Evolutionary conservation across 768 basidiomycete species (phyloP), one percentile per base, ranked within the genome.

Genomic region (Glaciozyma martinii): DNA sequence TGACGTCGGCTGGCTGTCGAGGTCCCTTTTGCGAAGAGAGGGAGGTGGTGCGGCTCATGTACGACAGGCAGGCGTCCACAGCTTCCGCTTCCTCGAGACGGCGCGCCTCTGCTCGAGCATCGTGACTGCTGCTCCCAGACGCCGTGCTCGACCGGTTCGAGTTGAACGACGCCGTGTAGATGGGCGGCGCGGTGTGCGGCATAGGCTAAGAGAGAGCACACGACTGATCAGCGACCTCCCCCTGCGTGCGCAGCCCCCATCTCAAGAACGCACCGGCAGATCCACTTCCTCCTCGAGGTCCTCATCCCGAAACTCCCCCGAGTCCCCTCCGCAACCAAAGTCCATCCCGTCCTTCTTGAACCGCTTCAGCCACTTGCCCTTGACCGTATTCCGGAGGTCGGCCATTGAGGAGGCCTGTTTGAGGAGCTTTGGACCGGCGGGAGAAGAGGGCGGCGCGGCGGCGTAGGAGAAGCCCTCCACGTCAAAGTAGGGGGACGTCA

Each of bases 261-360:
- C 37, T 7, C 37, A 40, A 40, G 37, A 40, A 40, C 37, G 37
- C 78, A 89, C 77, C 78, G 80, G 33, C 85, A 86, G 74, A 71
- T 80, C 59, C 82, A 89, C 55, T 80, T 90, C 40, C 87, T 88
- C 67, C 88, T 90, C 74, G 81, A 86, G 27, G 80, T 90, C 7
- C 81, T 91, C 46, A 75, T 78, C 13, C 80, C 82, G 19, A 87
- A 87, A 29, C 83, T 2, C 0, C 3, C 2, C 6, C 42, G 37
- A 5, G 44, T 62, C 61, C 7, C 55, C 61, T 19, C 52, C 44
- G 37, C 63, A 65, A 1, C 60, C 67, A 47, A 64, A 68, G 46
- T 62, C 60, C 9, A 62, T 37, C 23, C 58, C 60, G 12, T 29
- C 53, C 30, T 49, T 37, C 29, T 33, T 56, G 56, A 64, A 47